Base-by-base conservation (phyloP, 179 eudicot genomes). In the Sideroxylon spinosum region DNA sequence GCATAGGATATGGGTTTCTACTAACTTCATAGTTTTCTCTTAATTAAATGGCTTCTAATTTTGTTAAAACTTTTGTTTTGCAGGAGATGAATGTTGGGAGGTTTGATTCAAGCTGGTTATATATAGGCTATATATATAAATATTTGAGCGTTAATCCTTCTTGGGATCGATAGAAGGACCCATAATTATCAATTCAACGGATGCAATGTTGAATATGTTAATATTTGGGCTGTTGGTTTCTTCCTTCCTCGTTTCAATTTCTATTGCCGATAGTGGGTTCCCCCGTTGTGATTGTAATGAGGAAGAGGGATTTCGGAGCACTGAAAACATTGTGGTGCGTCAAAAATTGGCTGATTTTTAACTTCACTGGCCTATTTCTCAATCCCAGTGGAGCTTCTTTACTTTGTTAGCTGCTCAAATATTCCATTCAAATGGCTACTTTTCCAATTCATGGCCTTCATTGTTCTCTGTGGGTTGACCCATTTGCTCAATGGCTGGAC, bases 341-440 rank as follows among this genome's bases (percentile, higher is more conserved):
- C 97, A 94, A 78, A 88, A 77, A 77, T 88, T 87, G 75, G 82
- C 94, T 37, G 98, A 94, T 87, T 94, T 82, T 80, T 94, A 79
- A 94, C 92, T 65, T 97, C 98, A 0, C 82, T 89, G 8, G 98
- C 98, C 6, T 94, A 94, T 74, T 94, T 94, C 76, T 92, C 96
- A 7, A 94, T 94, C 66, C 98, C 98, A 0, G 81, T 94, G 61
- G 98, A 94, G 85, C 80, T 94, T 10, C 84, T 92, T 14, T 92
- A 90, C 83, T 94, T 94, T 78, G 88, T 94, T 67, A 91, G 91
- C 78, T 90, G 94, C 74, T 90, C 96, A n/a, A 90, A 88, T 70
- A 73, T 94, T 0, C 98, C 98, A 16, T 94, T 91, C 83, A 94
- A 90, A 85, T 94, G 98, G 98, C 93, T 94, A 17, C 88, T 94